A percentile compares a stretch with the other conserved stretches of the same genome.
These are phyloP conservation scores for Obba rivulosa DNA, from an alignment of 768 basidiomycete species.

Conservation along the genomic window DNA sequence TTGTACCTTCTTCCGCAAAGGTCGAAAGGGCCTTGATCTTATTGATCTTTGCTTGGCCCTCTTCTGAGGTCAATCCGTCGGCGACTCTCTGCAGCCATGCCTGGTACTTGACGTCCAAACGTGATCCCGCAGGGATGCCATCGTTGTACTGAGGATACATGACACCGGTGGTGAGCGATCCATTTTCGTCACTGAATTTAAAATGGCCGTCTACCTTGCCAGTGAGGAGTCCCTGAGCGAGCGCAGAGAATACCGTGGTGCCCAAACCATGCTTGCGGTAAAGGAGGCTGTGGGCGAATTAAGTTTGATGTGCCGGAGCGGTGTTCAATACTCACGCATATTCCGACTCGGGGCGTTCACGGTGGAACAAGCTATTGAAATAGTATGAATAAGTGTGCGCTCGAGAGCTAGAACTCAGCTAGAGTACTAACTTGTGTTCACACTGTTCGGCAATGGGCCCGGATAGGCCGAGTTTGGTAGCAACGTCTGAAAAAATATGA, in stretches of 20 bases:
- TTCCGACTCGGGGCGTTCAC: conserved; percentile 80
- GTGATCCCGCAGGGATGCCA: conserved; percentile 69
- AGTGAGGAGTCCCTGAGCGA: conserved; percentile 67
- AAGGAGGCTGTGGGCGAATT: conserved; percentile 34
- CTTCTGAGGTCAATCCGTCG: conserved; percentile 44
- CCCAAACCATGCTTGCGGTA: conserved; percentile 63
- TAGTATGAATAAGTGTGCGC: background rate
- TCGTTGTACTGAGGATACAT: conserved; percentile 50
- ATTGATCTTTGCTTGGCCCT: conserved; percentile 60
- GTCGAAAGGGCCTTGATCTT: conserved; percentile 66
- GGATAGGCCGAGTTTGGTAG: conserved; percentile 57
- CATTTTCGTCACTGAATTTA: too few relatives aligned
- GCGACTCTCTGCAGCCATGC: conserved; percentile 41
- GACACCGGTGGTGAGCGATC: too few relatives aligned
- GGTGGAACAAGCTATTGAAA: conserved; percentile 58
- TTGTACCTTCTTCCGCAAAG: conserved; percentile 49
- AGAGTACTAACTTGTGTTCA: conserved; percentile 49
- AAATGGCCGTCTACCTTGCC: conserved; percentile 48
- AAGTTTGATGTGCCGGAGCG: background rate
- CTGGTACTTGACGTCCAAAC: conserved; percentile 53
- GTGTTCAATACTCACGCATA: conserved; percentile 39
- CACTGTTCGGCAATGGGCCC: conserved; percentile 75
- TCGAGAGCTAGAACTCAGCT: background rate
- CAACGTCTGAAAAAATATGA: conserved; percentile 42
- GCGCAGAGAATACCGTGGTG: conserved; percentile 70